Percentiles rank a stretch among this genome's conserved stretches.
Conservation (phyloP, 2,329 filamentous ascomycete genomes). For the Neonectria sp. region DNA sequence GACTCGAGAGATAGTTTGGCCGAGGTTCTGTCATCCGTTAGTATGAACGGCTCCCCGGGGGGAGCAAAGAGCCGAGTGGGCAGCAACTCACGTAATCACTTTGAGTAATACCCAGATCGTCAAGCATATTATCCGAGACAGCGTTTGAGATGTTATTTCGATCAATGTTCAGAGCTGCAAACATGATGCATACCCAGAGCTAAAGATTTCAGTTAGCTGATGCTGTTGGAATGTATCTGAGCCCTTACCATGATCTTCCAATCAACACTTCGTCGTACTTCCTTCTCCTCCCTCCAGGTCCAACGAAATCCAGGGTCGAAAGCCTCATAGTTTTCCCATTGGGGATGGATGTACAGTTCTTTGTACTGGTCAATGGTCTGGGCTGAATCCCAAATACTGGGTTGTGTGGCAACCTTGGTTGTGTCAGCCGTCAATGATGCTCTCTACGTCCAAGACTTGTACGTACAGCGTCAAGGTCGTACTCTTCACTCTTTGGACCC, state of each 20-base stretch:
- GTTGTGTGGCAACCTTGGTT: conserved; percentile 52
- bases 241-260: conserved; percentile 56
- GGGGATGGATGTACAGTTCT: conserved; percentile 51
- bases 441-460: background rate
- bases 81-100: conserved; percentile 42
- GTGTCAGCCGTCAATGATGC: conserved; percentile 29
- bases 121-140: conserved; percentile 62
- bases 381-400: conserved; percentile 54
- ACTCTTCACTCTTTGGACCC: conserved; percentile 42
- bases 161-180: conserved; percentile 62
- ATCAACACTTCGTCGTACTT: conserved; percentile 52
- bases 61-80: background rate
- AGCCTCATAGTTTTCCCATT: conserved; percentile 55
- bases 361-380: conserved; percentile 55
- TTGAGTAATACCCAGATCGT: conserved; percentile 61
- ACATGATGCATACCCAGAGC: conserved; percentile 58
- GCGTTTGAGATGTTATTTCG: conserved; percentile 63
- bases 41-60: background rate
- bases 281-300: conserved; percentile 54
- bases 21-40: conserved; percentile 46
- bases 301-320: conserved; percentile 54
- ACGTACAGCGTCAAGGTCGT: conserved; percentile 45
- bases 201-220: conserved; percentile 17
- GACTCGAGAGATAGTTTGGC: conserved; percentile 52
- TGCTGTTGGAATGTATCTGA: background rate